phyloP scores from a whole-genome alignment of 2,329 filamentous ascomycete species.

The Emergomyces pasteurianus region DNA sequence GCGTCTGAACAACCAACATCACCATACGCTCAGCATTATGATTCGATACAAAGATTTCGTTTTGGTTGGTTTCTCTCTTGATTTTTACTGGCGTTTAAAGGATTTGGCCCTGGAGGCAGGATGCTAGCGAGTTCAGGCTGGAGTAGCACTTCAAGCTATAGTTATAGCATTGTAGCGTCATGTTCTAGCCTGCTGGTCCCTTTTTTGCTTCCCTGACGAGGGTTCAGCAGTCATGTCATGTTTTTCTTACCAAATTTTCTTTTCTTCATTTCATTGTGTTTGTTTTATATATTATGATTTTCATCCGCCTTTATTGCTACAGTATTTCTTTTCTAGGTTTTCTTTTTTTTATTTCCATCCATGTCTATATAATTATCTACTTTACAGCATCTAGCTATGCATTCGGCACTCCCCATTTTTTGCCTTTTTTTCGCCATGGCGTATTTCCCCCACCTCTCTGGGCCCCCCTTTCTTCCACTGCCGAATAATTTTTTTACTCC shows the following conservation, averaged over 20 bases:
- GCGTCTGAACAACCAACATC: not conserved
- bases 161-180: not conserved
- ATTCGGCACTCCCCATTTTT: not conserved
- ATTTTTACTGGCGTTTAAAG: not conserved
- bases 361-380: not conserved
- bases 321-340: not conserved
- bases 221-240: not conserved
- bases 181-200: not conserved
- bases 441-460: too few relatives aligned
- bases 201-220: not conserved
- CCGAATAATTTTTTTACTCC: not conserved
- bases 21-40: not conserved
- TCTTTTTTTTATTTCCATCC: not conserved
- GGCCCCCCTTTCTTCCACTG: not conserved
- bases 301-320: not conserved
- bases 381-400: not conserved
- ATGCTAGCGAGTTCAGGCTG: not conserved
- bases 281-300: not conserved
- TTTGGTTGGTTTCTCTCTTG: not conserved
- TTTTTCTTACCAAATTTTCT: not conserved
- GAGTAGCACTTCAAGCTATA: not conserved
- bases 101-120: not conserved
- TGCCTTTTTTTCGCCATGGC: too few relatives aligned
- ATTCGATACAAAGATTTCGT: not conserved
- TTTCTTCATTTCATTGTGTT: not conserved